Base-by-base conservation (phyloP, 208 protist species). In the Angomonas deanei region DNA sequence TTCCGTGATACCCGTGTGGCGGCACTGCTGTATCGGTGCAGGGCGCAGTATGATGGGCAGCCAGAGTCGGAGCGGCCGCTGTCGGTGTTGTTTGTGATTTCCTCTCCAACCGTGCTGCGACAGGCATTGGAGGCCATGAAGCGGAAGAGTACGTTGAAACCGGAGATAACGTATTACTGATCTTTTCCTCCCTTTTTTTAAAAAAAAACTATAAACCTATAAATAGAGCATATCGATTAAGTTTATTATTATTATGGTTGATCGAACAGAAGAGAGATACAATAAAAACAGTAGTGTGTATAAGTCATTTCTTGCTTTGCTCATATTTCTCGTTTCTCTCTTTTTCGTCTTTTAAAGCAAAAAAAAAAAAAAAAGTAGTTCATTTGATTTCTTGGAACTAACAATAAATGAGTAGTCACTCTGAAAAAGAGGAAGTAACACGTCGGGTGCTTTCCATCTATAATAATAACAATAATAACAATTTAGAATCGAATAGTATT, bases 1-100 rank as follows among this genome's bases (percentile, higher is more conserved):
- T 83, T 82, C 65, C 79, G 90, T 54, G 90, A 96, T 62, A 85
- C 78, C 62, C 82, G 85, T n/a, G 78, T 96, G 24, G 86, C 90
- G 15, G 73, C 81, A 1, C 61, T 81, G n/a, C 84, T 81, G 6
- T 93, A 96, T 69, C 76, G 76, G 38, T 93, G 86, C 59, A 79
- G 86, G 4, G 62, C 86, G 17, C 86, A 93, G 79, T 96, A 96
- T 61, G 85, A 92, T 15, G 74, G 74, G 0, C 90, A 96, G 53
- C 82, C 90, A 3, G 82, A 88, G 72, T 71, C 76, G 36, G 86
- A 96, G 47, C 73, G 91, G 30, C 90, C 90, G 1, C 55, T 96
- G 32, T 92, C 90, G 3, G 26, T 96, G 19, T 23, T 95, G 13
- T 95, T 88, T 70, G 76, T 91, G 15, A 19, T 92, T 6, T 78